Base-by-base conservation (phyloP, 306 rosid species). In the Amphicarpaea edgeworthii region DNA sequence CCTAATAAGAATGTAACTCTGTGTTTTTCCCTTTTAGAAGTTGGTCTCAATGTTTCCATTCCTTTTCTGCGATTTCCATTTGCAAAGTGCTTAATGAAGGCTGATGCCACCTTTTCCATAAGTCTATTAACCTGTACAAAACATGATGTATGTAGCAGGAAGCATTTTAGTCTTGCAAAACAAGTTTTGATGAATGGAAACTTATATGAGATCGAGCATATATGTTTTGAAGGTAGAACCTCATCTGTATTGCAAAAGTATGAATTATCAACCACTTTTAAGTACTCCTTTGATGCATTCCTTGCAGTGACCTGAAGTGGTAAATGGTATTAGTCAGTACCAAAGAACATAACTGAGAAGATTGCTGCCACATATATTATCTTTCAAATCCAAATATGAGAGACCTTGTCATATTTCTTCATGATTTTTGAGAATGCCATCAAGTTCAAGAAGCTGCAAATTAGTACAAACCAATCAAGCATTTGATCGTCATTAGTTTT, bases 231-330 rank as follows among this genome's bases (percentile, higher is more conserved):
- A 24, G 19, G 20, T 50, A 38, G 55, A 28, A 90, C 92, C 85
- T 87, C 87, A 26, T 80, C 84, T 28, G 85, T 45, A 58, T 81
- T 71, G n/a, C 92, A 81, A 1, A 90, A 79, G 60, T 81, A 83
- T 32, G 95, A 87, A 23, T 23, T 69, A 40, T 84, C 88, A 70
- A 90, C 85, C 88, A 87, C 83, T 28, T 86, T 81, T 83, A 87
- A 80, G 83, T 87, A 84, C 40, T 64, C 78, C 54, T 72, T 86
- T 21, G 90, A 84, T 5, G 88, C 95, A 80, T 72, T 65, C 78
- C 92, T 85, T 21, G 83, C 78, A 53, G 86, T 72, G 20, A 42
- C 4, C 47, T 42, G 15, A 12, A 42, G 47, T 42, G 15, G 47
- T 42, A 42, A 11, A 30, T 30, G 7, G 37, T 30, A 30, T 0